Evolutionary conservation across 495 filamentous ascomycete species (phyloP), one percentile per base, ranked within the genome.

Genomic region (Platismatia glauca): DNA sequence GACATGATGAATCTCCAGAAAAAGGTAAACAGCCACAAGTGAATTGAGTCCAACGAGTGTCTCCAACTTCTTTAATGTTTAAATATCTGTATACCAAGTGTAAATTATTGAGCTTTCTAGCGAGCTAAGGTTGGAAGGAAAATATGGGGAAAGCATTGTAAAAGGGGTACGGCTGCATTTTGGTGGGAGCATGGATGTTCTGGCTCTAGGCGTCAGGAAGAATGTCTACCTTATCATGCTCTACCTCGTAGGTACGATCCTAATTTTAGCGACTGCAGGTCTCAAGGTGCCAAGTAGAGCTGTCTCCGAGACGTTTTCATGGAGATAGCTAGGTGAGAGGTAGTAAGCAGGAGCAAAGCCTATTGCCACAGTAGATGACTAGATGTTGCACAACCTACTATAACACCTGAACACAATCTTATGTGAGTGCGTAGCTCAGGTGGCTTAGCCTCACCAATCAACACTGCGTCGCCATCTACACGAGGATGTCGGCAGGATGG

Each of bases 401-500:
- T 6, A 37, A 37, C 35, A 52, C 33, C 44, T n/a, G n/a, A n/a
- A n/a, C n/a, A n/a, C n/a, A n/a, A n/a, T n/a, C n/a, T n/a, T n/a
- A n/a, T n/a, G n/a, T n/a, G n/a, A n/a, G n/a, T n/a, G n/a, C n/a
- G n/a, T n/a, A n/a, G n/a, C n/a, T n/a, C n/a, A n/a, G n/a, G n/a
- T n/a, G n/a, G n/a, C n/a, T n/a, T n/a, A n/a, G n/a, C n/a, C n/a
- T n/a, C n/a, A n/a, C n/a, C n/a, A n/a, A n/a, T n/a, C n/a, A 43
- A 27, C 4, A 38, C n/a, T 39, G 18, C 56, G 33, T 41, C n/a
- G 3, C 24, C 20, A 18, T 24, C 56, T 38, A 15, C 37, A 24
- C 22, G 24, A 60, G 38, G 7, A 68, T 68, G 66, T 68, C 66
- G 29, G 66, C 59, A 68, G 86, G 86, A 31, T 89, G 86, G 86